Base-by-base conservation (phyloP, 1,284 basidiomycete genomes). In the Termitomyces sp. region DNA sequence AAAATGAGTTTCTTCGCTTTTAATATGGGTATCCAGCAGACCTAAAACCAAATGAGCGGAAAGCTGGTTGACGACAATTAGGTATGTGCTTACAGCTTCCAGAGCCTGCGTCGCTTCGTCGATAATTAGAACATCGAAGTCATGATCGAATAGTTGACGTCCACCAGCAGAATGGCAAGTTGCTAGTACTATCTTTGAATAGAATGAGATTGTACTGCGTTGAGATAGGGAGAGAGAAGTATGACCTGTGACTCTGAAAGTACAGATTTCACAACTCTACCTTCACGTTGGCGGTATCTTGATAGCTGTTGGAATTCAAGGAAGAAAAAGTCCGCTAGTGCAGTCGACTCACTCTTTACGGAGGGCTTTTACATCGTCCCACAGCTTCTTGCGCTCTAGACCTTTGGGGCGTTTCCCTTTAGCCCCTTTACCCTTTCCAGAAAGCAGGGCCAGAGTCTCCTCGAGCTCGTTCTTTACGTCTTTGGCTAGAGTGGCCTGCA, bases 91-190 rank as follows among this genome's bases (percentile, higher is more conserved):
- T 64, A 93, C 91, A 7, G 93, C 90, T 71, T 98, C 95, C n/a
- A 97, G 68, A 2, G 93, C 95, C 68, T 98, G 96, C 0, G 95
- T 97, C 0, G 93, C 93, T 71, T 98, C 96, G 61, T 98, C 96
- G 38, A 99, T 93, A 39, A 98, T 88, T 7, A 94, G 84, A 0
- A 93, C 86, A 66, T 98, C 96, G 62, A 97, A 99, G 2, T 76
- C 68, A 55, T 86, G 77, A 55, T 86, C 83, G 37, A 80, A 79
- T 8, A 96, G 71, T 60, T 93, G 91, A 30, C 86, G 72, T 3
- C 88, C 84, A 0, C 94, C 94, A 2, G 93, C 82, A 3, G 91
- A 89, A 70, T 98, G 95, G 59, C 94, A 97, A 1, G 96, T 98
- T 0, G 93, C 86, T 10, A 98, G 71, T 0, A 98, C 90, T 35